Evolutionary conservation across 2,329 filamentous ascomycete genomes (phyloP).

Genomic region (Penicillium crustosum): DNA sequence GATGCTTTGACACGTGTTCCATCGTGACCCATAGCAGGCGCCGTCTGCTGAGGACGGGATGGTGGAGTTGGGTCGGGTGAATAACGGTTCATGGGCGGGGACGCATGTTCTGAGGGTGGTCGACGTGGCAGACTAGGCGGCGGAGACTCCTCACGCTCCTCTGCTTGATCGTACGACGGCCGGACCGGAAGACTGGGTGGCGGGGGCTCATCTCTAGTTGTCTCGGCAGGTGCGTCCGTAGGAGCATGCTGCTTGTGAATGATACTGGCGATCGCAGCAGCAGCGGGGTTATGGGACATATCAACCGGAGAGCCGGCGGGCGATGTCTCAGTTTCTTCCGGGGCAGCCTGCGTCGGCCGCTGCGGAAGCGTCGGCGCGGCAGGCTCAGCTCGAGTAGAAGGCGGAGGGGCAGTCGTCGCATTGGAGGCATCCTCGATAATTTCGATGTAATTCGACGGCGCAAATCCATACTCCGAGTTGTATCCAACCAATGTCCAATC

Average conservation of each 20-base stretch:
- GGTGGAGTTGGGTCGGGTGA: constrained; percentile 53
- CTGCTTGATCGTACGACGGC: constrained; percentile 62
- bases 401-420: constrained; percentile 41
- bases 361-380: constrained; percentile 42
- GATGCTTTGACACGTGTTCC: constrained; percentile 51
- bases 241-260: constrained; percentile 43
- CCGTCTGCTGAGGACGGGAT: constrained; percentile 20
- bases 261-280: constrained; percentile 57
- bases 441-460: constrained; percentile 94
- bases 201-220: constrained; percentile 34
- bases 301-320: constrained; percentile 42
- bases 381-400: constrained; percentile 34
- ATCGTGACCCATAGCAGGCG: constrained; percentile 32
- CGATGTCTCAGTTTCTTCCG: constrained; percentile 27
- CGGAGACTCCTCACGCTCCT: constrained; percentile 51
- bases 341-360: constrained; percentile 24
- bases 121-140: constrained; percentile 60
- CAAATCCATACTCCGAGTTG: constrained; percentile 87
- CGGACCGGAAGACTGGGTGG: constrained; percentile 40
- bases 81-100: constrained; percentile 59
- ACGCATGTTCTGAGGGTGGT: constrained; percentile 56
- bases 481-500: constrained; percentile 94
- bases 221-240: constrained; percentile 26
- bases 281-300: constrained; percentile 52
- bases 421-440: constrained; percentile 54